phyloP scores from a whole-genome alignment of 192 early-diverging fungal species.

The Umbelopsis isabellina region DNA sequence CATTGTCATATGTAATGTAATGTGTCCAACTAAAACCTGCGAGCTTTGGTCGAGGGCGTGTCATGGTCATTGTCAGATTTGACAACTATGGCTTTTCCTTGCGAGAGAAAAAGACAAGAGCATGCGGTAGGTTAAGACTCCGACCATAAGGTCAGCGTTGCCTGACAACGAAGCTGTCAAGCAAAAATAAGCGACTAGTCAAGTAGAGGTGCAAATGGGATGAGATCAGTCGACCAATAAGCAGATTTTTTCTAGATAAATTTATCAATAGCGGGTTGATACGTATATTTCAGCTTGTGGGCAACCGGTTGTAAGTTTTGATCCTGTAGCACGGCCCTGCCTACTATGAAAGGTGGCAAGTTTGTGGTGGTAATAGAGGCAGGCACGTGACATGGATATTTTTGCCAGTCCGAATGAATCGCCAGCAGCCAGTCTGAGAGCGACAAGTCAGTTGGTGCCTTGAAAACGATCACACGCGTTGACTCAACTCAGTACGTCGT shows the following conservation, averaged over 20 bases:
- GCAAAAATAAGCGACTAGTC: no score
- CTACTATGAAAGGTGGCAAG: no score
- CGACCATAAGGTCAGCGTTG: no score
- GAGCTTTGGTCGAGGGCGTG: constrained; percentile 34
- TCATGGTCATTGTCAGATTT: constrained; percentile 9
- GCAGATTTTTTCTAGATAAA: no score
- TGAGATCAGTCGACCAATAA: no score
- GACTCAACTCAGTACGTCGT: background rate
- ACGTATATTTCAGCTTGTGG: no score
- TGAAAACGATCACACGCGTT: background rate
- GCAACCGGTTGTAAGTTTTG: no score
- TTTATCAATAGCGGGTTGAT: no score
- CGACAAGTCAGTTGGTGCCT: constrained; percentile 7
- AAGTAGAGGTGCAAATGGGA: no score
- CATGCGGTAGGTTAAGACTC: background rate
- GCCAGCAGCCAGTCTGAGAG: background rate
- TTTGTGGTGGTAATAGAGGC: background rate
- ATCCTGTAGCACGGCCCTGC: no score
- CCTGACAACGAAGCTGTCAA: no score
- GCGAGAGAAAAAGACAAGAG: no score
- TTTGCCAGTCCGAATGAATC: background rate
- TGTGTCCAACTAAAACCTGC: constrained; percentile 38
- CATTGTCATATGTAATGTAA: constrained; percentile 27
- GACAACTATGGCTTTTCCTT: constrained; percentile 24
- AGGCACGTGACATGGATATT: background rate